Evolutionary conservation across 2,329 filamentous ascomycete genomes (phyloP).

Genomic region (Penicillium sp.): DNA sequence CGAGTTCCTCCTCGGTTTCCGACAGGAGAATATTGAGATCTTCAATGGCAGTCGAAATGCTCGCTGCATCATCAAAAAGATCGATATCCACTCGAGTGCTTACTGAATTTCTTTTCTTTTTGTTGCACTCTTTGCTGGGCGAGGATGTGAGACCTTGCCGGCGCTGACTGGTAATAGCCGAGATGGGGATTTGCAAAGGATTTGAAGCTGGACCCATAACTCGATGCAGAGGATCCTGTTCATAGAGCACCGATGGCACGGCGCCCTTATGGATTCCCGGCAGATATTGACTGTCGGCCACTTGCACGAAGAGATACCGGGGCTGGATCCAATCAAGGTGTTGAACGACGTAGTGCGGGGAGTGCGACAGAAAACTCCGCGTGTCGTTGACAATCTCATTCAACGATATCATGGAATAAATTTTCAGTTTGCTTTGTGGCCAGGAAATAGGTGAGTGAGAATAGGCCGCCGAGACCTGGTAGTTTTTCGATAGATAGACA

Average conservation of each 20-base stretch:
- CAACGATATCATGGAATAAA: slow-evolving; percentile 66
- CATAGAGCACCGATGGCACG: slow-evolving; percentile 24
- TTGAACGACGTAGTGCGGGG: slow-evolving; percentile 70
- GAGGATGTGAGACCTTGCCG: slow-evolving; percentile 29
- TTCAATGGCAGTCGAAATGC: slow-evolving; percentile 52
- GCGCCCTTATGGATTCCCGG: not conserved
- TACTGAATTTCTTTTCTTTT: not conserved
- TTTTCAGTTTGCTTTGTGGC: slow-evolving; percentile 66
- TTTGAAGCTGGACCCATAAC: slow-evolving; percentile 43
- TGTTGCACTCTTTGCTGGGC: slow-evolving; percentile 28
- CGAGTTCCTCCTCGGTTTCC: slow-evolving; percentile 29
- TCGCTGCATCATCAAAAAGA: slow-evolving; percentile 40
- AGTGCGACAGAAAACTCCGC: slow-evolving; percentile 55
- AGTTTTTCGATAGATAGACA: slow-evolving; percentile 72
- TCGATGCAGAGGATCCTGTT: slow-evolving; percentile 39
- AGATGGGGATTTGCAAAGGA: slow-evolving; percentile 54
- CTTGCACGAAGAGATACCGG: slow-evolving; percentile 73
- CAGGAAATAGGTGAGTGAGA: slow-evolving; percentile 47
- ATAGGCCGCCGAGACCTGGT: slow-evolving; percentile 60
- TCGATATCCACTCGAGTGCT: not conserved
- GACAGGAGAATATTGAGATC: slow-evolving; percentile 48
- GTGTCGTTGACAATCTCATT: slow-evolving; percentile 85
- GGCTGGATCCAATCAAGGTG: slow-evolving; percentile 87
- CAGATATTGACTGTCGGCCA: not conserved
- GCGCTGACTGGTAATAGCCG: slow-evolving; percentile 51